Evolutionary conservation across 352 stramenopile species (phyloP), one percentile per base, ranked within the genome.

Genomic region (Phytophthora palmivora): DNA sequence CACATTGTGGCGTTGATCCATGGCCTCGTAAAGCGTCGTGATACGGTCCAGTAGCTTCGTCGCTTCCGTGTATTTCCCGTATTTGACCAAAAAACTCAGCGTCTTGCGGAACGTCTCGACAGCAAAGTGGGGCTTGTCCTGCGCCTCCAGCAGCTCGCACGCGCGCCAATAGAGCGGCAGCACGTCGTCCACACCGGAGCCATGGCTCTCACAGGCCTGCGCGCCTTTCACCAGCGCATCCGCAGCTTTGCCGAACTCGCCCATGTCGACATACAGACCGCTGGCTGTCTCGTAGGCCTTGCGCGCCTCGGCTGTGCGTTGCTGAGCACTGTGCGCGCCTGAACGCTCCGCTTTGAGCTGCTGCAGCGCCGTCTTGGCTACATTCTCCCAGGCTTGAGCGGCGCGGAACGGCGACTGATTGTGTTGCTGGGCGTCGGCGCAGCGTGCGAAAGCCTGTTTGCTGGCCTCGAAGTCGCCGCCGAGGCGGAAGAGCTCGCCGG

Each of bases 91-190:
- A 45, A 90, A 94, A n/a, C 58, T 76, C 47, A 91, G 57, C 47
- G 84, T 87, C 72, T 94, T 94, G 44, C 82, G 78, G 62, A 94
- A 90, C 56, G 80, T 77, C 26, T 94, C 86, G 15, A 94, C 77
- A 0, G 86, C 86, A 45, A 94, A 92, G 64, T 94, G 86, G 15
- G 86, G 86, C 57, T 92, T 94, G 56, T 83, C 80, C 67, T 94
- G 86, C 4, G 86, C 73, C 38, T 94, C 86, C 50, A 92, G 66
- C 39, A 94, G 71, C 44, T 83, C 81, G 65, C 86, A 94, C 6
- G 86, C 86, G 16, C 70, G 70, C 61, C 76, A 65, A 50, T 91
- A 92, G 21, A 94, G 69, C 19, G 74, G 67, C 45, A 79, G 70
- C n/a, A 88, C 65, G 52, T 87, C 74, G 19, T 75, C 64, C 11